These are phyloP conservation scores for Kwoniella mangroviensis DNA, from an alignment of 768 basidiomycete species.

Conservation along the genomic window DNA sequence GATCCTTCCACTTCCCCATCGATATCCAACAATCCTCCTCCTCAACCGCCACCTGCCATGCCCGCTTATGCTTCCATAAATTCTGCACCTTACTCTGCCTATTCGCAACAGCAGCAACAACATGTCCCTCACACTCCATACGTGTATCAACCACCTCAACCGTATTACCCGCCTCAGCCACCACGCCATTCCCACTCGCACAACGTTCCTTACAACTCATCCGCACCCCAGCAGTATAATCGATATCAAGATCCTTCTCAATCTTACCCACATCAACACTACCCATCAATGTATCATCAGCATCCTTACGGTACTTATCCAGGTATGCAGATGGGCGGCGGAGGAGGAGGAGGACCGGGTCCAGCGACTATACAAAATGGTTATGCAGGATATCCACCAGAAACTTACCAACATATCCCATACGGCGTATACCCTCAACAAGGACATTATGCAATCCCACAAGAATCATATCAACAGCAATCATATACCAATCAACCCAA, in stretches of 20 bases:
- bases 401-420: slow-evolving; percentile 11
- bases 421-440: slow-evolving; percentile 9
- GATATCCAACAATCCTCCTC: slow-evolving; percentile 26
- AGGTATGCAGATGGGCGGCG: slow-evolving; percentile 29
- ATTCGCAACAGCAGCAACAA: neutral
- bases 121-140: slow-evolving; percentile 17
- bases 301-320: slow-evolving; percentile 25
- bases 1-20: slow-evolving; percentile 26
- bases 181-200: slow-evolving; percentile 13
- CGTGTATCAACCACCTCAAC: slow-evolving; percentile 20
- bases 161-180: slow-evolving; percentile 13
- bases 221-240: slow-evolving; percentile 1
- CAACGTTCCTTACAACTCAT: slow-evolving; percentile 14
- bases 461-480: slow-evolving; percentile 8
- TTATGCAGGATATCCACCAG: slow-evolving; percentile 24
- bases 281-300: slow-evolving; percentile 21
- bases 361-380: slow-evolving; percentile 50
- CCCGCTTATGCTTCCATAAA: slow-evolving; percentile 26
- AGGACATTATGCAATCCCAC: slow-evolving; percentile 8
- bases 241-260: slow-evolving; percentile 15
- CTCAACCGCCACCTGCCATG: slow-evolving; percentile 25
- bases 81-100: slow-evolving; percentile 8
- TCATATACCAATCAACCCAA: neutral
- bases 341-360: slow-evolving; percentile 46
- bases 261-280: slow-evolving; percentile 20